phyloP scores from a whole-genome alignment of 2,329 filamentous ascomycete genomes.

The Penicillium sp. region DNA sequence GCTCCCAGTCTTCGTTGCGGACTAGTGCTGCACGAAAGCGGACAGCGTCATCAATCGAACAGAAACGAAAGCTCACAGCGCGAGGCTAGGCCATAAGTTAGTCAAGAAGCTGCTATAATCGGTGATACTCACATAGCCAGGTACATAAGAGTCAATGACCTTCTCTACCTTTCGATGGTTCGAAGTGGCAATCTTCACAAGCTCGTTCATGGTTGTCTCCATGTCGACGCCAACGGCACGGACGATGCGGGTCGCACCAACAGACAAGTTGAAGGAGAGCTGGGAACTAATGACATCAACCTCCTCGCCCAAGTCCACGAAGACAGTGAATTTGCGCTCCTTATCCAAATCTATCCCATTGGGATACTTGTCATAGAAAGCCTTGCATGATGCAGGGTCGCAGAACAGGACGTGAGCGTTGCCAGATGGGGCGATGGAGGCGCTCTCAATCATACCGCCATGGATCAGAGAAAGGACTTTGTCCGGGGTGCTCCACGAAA shows the following conservation, averaged over 20 bases:
- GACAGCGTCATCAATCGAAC: constrained; percentile 52
- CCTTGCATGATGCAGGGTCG: constrained; percentile 38
- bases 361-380: constrained; percentile 41
- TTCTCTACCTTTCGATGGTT: constrained; percentile 51
- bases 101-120: not conserved
- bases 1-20: constrained; percentile 51
- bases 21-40: constrained; percentile 49
- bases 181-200: constrained; percentile 45
- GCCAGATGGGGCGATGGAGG: constrained; percentile 28
- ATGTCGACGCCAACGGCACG: constrained; percentile 49
- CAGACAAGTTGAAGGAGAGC: constrained; percentile 46
- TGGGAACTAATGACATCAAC: constrained; percentile 49
- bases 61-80: constrained; percentile 55
- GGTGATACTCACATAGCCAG: constrained; percentile 44
- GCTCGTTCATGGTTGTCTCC: constrained; percentile 41
- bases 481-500: constrained; percentile 31
- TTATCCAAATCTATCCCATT: constrained; percentile 43
- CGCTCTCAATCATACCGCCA: constrained; percentile 44
- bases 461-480: constrained; percentile 45
- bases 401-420: constrained; percentile 44
- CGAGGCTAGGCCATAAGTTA: constrained; percentile 38
- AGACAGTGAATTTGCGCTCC: constrained; percentile 36
- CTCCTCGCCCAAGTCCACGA: constrained; percentile 45
- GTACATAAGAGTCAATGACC: constrained; percentile 48
- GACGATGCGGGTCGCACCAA: constrained; percentile 52